These are phyloP conservation scores for Malassezia sympodialis DNA, from an alignment of 1,284 basidiomycete genomes.

Conservation along the genomic window DNA sequence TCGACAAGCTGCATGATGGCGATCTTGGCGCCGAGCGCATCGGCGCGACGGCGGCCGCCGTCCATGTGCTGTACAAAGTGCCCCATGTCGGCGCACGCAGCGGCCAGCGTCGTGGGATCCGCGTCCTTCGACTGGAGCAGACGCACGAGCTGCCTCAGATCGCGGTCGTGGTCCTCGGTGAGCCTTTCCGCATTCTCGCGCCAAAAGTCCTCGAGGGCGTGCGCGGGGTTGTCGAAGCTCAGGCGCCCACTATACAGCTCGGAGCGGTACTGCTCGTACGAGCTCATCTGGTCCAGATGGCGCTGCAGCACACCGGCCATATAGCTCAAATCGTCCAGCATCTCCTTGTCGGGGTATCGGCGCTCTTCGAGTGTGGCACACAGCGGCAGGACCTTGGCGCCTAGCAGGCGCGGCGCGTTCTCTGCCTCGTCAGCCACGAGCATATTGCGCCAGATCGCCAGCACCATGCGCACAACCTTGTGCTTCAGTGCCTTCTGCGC, in stretches of 20 bases:
- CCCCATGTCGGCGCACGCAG: conserved; percentile 40
- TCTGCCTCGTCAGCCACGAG: conserved; percentile 67
- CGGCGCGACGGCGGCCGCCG: conserved; percentile 53
- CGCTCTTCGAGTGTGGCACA: conserved; percentile 69
- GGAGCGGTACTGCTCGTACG: conserved; percentile 88
- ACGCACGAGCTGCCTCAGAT: conserved; percentile 77
- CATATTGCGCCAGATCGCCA: conserved; percentile 78
- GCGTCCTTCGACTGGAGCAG: conserved; percentile 19
- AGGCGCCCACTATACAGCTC: conserved; percentile 82
- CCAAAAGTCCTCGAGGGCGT: conserved; percentile 95
- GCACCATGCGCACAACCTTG: conserved; percentile 88
- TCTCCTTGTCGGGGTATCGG: conserved; percentile 82
- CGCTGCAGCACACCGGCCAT: conserved; percentile 69
- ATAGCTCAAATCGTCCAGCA: conserved; percentile 79
- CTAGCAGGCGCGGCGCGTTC: conserved; percentile 86
- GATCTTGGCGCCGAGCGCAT: conserved; percentile 74
- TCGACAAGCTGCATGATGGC: conserved; percentile 90
- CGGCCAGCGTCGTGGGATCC: conserved; percentile 31
- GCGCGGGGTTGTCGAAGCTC: conserved; percentile 78
- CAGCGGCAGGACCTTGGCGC: conserved; percentile 73
- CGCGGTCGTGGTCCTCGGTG: conserved; percentile 82
- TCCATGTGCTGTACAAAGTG: conserved; percentile 40
- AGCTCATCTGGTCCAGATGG: conserved; percentile 78
- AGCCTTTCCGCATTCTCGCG: conserved; percentile 79
- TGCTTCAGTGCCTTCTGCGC: conserved; percentile 89